A percentile compares a stretch with the other conserved stretches of the same genome.
These are phyloP conservation scores for Cucumis sativus DNA, from an alignment of 306 rosid genomes.

Conservation along the genomic window Cucumber_9930_V3 NC_026657.2:32582501-32583000, in stretches of 20 bases:
- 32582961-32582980: not conserved
- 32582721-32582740: not conserved
- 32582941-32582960: not conserved
- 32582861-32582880: not conserved
- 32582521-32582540: conserved; percentile 64
- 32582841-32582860: not conserved
- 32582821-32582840: not conserved
- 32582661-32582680: not conserved
- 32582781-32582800: not conserved
- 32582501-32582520: conserved; percentile 25
- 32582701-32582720: not conserved
- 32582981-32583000: conserved; percentile 82
- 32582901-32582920: not conserved
- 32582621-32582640: not conserved
- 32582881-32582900: not conserved
- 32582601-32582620: conserved; percentile 44
- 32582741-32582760: not conserved
- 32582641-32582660: not conserved
- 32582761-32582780: not conserved
- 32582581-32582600: conserved; percentile 69
- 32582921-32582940: not conserved
- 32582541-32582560: conserved; percentile 73
- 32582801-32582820: not conserved
- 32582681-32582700: not conserved
- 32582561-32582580: conserved; percentile 92